Evolutionary conservation across 106 monocot species (phyloP).

Genomic region (Amphibolis antarctica): DNA sequence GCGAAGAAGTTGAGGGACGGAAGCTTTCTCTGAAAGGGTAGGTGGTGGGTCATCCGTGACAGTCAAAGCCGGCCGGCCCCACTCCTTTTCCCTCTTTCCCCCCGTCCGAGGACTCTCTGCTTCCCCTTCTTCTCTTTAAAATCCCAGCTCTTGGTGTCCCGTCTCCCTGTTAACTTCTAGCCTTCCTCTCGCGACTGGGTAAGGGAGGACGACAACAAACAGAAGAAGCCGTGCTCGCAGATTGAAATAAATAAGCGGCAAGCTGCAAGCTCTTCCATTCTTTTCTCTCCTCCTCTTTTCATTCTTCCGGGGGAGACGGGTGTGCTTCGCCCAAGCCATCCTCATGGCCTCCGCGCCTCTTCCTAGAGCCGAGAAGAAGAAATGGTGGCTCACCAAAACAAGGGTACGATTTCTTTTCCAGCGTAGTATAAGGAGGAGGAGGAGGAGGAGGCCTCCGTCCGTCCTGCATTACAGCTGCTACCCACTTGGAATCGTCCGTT

Average conservation of each 20-base stretch:
- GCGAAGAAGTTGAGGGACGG: slow-evolving; percentile 9
- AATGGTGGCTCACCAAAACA: slow-evolving; percentile 71
- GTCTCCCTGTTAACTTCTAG: background rate
- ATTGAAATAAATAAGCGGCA: background rate
- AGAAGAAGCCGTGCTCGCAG: background rate
- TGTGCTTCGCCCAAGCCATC: background rate
- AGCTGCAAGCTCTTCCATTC: background rate
- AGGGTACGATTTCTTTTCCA: slow-evolving; percentile 24
- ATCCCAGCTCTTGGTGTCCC: background rate
- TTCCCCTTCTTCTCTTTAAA: slow-evolving; percentile 2
- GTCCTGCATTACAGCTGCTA: background rate
- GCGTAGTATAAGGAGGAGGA: background rate
- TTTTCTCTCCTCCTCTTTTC: background rate
- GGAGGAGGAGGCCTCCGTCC: too few species aligned
- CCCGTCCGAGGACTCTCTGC: background rate
- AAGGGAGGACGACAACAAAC: background rate
- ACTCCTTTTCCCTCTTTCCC: background rate
- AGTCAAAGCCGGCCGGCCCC: slow-evolving; percentile 9
- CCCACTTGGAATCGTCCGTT: too few species aligned
- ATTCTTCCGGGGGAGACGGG: background rate
- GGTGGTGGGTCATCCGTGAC: background rate
- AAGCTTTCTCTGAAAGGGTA: slow-evolving; percentile 14
- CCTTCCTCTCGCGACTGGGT: background rate
- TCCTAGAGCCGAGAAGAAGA: slow-evolving; percentile 48
- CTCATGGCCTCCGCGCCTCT: slow-evolving; percentile 26